phyloP scores from a whole-genome alignment of 345 rosid species.

The Linum usitatissimum region DNA sequence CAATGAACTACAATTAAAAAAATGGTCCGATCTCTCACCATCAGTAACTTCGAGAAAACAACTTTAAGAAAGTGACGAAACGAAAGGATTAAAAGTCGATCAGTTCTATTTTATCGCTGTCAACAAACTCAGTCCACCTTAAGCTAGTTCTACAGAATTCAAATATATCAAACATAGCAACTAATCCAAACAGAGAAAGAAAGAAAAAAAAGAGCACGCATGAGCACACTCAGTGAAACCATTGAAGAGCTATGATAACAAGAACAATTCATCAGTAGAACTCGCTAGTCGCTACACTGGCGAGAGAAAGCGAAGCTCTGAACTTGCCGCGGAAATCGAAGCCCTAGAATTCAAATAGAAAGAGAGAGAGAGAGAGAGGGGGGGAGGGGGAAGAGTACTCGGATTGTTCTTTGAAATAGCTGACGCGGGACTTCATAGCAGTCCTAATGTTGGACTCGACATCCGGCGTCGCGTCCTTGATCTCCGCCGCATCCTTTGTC shows the following conservation, averaged over 20 bases:
- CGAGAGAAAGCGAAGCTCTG: neutral
- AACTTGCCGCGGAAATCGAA: neutral
- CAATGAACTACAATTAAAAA: slow-evolving; percentile 31
- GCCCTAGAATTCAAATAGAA: neutral
- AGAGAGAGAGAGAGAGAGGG: slow-evolving; percentile 9
- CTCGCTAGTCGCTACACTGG: neutral
- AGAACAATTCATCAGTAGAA: neutral
- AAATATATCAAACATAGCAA: too few relatives aligned
- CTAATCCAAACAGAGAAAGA: too few relatives aligned
- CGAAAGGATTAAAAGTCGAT: neutral
- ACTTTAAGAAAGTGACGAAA: neutral
- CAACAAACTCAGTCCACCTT: neutral
- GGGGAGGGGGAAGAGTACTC: slow-evolving; percentile 29
- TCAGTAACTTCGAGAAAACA: neutral
- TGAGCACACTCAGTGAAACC: too few relatives aligned
- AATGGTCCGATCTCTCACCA: neutral
- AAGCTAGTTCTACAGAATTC: neutral
- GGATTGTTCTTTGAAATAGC: slow-evolving; percentile 54
- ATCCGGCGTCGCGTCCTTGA: slow-evolving; percentile 9
- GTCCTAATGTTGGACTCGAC: slow-evolving; percentile 46
- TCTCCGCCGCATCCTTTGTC: slow-evolving; percentile 10
- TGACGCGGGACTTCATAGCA: slow-evolving; percentile 66
- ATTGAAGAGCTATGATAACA: too few relatives aligned
- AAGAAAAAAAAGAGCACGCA: too few relatives aligned
- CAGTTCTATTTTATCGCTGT: neutral